Conservation (phyloP, 495 filamentous ascomycete species). For the Tuber melanosporum region DNA sequence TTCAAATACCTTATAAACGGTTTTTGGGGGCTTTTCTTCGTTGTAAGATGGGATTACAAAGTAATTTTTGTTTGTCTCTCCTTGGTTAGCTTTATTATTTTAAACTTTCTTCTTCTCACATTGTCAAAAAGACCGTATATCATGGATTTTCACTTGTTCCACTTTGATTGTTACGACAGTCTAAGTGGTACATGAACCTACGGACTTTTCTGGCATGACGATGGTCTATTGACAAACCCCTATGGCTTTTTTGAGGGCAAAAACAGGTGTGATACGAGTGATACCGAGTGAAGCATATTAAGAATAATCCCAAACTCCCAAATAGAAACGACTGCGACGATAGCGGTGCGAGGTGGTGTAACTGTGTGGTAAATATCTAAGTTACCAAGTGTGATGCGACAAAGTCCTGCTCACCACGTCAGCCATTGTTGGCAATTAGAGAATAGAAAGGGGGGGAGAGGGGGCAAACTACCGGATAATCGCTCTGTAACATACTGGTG, state of each 20-base stretch:
- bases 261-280: not conserved
- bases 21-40: slow-evolving; percentile 12
- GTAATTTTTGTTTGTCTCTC: slow-evolving; percentile 14
- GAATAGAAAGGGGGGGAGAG: not conserved
- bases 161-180: not conserved
- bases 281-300: slow-evolving; percentile 7
- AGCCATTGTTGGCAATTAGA: slow-evolving; percentile 5
- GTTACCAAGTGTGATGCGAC: slow-evolving; percentile 48
- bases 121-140: not conserved
- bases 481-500: slow-evolving; percentile 62
- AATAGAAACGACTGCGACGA: not conserved
- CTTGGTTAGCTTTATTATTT: slow-evolving; percentile 40
- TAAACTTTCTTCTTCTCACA: slow-evolving; percentile 39
- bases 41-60: slow-evolving; percentile 10
- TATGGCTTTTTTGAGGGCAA: not conserved
- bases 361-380: not conserved
- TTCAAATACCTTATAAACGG: slow-evolving; percentile 13
- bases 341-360: not conserved
- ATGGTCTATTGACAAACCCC: not conserved
- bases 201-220: not conserved
- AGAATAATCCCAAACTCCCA: slow-evolving; percentile 2
- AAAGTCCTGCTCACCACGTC: slow-evolving; percentile 45
- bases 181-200: slow-evolving; percentile 1
- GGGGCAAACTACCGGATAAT: slow-evolving; percentile 58
- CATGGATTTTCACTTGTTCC: not conserved